Evolutionary conservation across 495 filamentous ascomycete genomes (phyloP), one percentile per base, ranked within the genome.

Genomic region (Podospora tetraspora): DNA sequence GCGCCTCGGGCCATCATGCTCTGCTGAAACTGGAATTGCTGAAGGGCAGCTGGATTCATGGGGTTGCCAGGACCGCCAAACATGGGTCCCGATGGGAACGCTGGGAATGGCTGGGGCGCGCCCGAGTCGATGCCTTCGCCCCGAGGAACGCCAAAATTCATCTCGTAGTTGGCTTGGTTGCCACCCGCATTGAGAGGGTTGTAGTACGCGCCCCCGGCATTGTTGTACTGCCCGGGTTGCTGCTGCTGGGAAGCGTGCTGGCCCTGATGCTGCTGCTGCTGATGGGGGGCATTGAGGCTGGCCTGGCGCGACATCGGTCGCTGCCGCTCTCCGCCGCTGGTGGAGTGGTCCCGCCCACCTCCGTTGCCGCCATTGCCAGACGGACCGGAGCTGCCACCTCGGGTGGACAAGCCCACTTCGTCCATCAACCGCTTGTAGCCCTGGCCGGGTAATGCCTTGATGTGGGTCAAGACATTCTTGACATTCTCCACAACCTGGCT

Each of bases 401-500:
- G 79, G 52, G 85, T 87, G 61, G 92, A 92, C 66, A 96, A 81
- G 62, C 92, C 94, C 75, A 97, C 95, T 79, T 97, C 94, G 73
- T 97, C 94, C 95, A 99, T 99, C 61, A 99, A 79, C 57, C 95
- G 91, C 84, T 98, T 98, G 80, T 99, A 99, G 56, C 95, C 95
- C 79, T 99, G 96, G 61, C 90, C 90, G 60, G 95, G 92, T 67
- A 94, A 90, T 7, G 92, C 94, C 80, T 99, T 99, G 70, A 98
- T 86, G 70, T 90, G 90, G 58, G 92, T 83, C 57, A 99, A 84
- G 63, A 97, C 94, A 76, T 89, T 91, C 69, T 93, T 91, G 32
- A 99, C 92, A 63, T 92, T 96, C 77, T 96, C 91, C 1, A 95
- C 87, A 57, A 97, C 92, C 69, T 97, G 91, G 30, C 85, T 83